Evolutionary conservation across 139 green algal genomes (phyloP).

Genomic region (Chlamydomonas schloesseri): DNA sequence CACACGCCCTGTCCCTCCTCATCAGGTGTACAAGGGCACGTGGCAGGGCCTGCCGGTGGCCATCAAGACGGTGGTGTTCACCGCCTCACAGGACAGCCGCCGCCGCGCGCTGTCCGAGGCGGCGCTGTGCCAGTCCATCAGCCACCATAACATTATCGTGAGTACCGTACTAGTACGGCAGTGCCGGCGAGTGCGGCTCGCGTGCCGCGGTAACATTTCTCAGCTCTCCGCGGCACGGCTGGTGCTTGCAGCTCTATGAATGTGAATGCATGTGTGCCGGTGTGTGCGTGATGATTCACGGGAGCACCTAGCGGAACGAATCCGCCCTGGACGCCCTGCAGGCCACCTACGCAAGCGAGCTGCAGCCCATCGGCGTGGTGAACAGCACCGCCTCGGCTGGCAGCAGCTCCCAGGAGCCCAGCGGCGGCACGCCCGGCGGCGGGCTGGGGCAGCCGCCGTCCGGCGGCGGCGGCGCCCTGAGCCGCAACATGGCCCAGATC

Average conservation of each 20-base stretch:
- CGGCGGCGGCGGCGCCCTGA: neutral
- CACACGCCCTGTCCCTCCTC: too few relatives aligned
- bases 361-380: slow-evolving; percentile 5
- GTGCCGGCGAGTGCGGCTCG: too few relatives aligned
- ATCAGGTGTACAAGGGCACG: slow-evolving; percentile 4
- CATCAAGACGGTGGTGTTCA: slow-evolving; percentile 43
- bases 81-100: neutral
- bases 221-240: too few relatives aligned
- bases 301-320: too few relatives aligned
- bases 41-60: slow-evolving; percentile 46
- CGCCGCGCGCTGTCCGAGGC: slow-evolving; percentile 45
- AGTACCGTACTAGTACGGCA: too few relatives aligned
- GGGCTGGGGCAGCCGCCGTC: too few relatives aligned
- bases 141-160: neutral
- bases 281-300: too few relatives aligned
- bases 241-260: too few relatives aligned
- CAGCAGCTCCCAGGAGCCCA: neutral
- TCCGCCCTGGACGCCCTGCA: neutral
- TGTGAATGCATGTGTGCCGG: too few relatives aligned
- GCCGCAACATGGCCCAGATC: neutral
- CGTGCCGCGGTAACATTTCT: too few relatives aligned
- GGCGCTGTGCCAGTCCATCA: slow-evolving; percentile 45
- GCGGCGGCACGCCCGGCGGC: too few relatives aligned
- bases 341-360: slow-evolving; percentile 35
- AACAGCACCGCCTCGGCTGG: neutral